Evolutionary conservation across 2,329 filamentous ascomycete species (phyloP), one percentile per base, ranked within the genome.

Genomic region (Trichophyton simii): DNA sequence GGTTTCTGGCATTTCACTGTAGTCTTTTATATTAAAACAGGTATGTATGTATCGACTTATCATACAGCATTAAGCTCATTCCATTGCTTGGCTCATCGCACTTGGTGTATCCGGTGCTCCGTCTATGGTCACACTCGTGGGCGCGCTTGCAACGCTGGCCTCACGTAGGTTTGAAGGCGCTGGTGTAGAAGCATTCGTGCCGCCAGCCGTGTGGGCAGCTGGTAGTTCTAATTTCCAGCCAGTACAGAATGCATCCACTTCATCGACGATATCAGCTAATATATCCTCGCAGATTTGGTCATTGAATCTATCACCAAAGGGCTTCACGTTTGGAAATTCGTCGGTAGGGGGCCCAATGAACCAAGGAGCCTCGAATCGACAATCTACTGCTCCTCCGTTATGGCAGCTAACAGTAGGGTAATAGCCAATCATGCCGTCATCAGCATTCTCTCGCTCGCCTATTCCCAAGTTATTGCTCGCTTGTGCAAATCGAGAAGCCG

Each of bases 261-360:
- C 94, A 70, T 99, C 94, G 36, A 97, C 81, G 60, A 99, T 82
- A 73, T 99, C 94, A 72, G 91, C 96, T 34, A 96, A 82, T 25
- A 96, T 80, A 69, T 99, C 94, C 75, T 99, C 94, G 13, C 87
- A 91, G 64, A 99, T 91, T 77, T 97, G 92, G 71, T 99, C 91
- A 63, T 85, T 84, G 73, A 91, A 97, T 36, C 94, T 83, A 64
- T 95, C 88, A 6, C 84, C 82, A 22, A 96, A 78, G 20, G 66
- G 65, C 59, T 66, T 64, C 28, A 66, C 64, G 8, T 65, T 63
- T 38, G 69, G 69, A 22, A 65, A 65, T 65, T 73, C 73, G 42
- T 70, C 68, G 15, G 73, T 68, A 34, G 75, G 72, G 0, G 91
- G 91, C 15, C 91, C 89, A 70, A 80, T 88, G 91, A 91, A 96